These are phyloP conservation scores for Larix sibirica DNA, from an alignment of 83 land plant genomes.

Conservation along the genomic window DNA sequence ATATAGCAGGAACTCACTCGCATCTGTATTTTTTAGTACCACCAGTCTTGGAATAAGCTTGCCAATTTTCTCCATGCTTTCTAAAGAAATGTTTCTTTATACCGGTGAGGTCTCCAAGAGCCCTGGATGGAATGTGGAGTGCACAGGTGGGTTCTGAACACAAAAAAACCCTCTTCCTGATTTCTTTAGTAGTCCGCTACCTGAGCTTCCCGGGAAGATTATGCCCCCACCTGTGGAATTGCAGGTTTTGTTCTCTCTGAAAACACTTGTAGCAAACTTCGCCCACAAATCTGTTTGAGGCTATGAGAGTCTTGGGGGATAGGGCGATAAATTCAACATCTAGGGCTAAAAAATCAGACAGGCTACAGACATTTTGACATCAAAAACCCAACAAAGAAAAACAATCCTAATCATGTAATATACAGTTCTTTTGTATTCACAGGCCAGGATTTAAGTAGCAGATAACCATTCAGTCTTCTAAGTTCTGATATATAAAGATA, in stretches of 20 bases:
- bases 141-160: constrained; percentile 13
- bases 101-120: constrained; percentile 4
- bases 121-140: constrained; percentile 6
- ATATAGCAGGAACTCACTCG: neutral
- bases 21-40: constrained; percentile 12
- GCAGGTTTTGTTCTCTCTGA: constrained; percentile 9
- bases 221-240: constrained; percentile 16
- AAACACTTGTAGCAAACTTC: constrained; percentile 12
- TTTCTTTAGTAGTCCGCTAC: constrained; percentile 3
- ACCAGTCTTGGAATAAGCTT: constrained; percentile 1
- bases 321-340: too few relatives aligned
- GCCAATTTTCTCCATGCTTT: constrained; percentile 10
- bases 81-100: constrained; percentile 2
- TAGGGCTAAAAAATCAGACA: too few relatives aligned
- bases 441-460: too few relatives aligned
- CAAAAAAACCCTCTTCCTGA: neutral
- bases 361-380: too few relatives aligned
- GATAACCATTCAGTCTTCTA: too few relatives aligned
- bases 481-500: too few relatives aligned
- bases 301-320: too few relatives aligned
- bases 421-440: too few relatives aligned
- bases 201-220: constrained; percentile 14
- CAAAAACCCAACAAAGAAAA: too few relatives aligned
- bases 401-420: too few relatives aligned
- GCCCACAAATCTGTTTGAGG: constrained; percentile 7